These are phyloP conservation scores for Ramalina intermedia DNA, from an alignment of 495 filamentous ascomycete genomes.

Conservation along the genomic window DNA sequence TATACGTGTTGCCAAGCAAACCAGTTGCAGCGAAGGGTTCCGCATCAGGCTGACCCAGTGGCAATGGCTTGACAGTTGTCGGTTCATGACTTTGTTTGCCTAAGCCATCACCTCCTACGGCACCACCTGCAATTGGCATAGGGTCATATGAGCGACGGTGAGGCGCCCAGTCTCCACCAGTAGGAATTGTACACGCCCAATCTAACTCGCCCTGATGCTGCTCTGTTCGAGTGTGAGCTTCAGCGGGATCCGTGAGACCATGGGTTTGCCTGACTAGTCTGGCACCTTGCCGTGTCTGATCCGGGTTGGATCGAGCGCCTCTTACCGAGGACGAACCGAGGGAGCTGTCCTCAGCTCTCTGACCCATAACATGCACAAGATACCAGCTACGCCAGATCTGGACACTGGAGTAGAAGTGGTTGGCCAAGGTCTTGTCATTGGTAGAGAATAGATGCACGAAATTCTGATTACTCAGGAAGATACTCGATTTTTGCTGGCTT, in stretches of 20 bases:
- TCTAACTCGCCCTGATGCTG: too few relatives aligned
- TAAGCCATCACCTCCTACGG: too few relatives aligned
- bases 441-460: constrained; percentile 87
- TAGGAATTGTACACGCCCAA: too few relatives aligned
- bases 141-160: too few relatives aligned
- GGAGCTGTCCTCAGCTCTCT: constrained; percentile 22
- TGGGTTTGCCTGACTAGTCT: too few relatives aligned
- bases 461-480: constrained; percentile 69
- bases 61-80: constrained; percentile 7
- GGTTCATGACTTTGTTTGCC: constrained; percentile 7
- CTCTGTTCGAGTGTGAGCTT: too few relatives aligned
- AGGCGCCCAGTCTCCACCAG: too few relatives aligned
- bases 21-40: constrained; percentile 39
- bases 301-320: too few relatives aligned
- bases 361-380: constrained; percentile 49
- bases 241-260: too few relatives aligned
- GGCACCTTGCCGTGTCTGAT: too few relatives aligned
- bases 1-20: constrained; percentile 51
- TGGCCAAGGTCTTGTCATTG: constrained; percentile 50
- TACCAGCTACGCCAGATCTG: constrained; percentile 87
- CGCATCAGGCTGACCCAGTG: constrained; percentile 17
- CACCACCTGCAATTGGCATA: too few relatives aligned
- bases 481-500: constrained; percentile 77
- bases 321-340: too few relatives aligned
- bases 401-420: constrained; percentile 51